phyloP scores from a whole-genome alignment of 2,329 filamentous ascomycete genomes.

The Penicillium sp. region DNA sequence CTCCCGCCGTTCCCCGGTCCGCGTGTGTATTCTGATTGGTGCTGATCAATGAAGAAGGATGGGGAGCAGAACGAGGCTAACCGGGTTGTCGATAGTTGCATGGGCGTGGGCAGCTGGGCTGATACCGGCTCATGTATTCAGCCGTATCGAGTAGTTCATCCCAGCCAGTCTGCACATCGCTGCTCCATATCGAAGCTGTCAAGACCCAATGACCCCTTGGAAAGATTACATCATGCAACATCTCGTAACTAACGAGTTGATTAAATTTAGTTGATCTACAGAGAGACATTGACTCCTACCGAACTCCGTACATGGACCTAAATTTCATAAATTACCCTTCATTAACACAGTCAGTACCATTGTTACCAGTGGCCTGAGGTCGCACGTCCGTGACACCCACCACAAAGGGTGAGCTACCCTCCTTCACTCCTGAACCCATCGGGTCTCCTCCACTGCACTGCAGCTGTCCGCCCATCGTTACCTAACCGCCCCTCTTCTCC shows the following conservation, averaged over 20 bases:
- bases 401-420: too few relatives aligned
- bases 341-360: neutral
- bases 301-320: too few relatives aligned
- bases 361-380: too few relatives aligned
- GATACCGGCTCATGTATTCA: neutral
- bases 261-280: too few relatives aligned
- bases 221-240: neutral
- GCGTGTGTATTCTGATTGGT: neutral
- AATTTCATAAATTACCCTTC: neutral
- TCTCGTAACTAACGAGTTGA: neutral
- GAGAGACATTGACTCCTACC: neutral
- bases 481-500: neutral
- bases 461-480: neutral
- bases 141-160: neutral
- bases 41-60: neutral
- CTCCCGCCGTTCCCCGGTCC: neutral
- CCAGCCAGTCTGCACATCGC: neutral
- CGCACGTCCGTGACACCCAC: too few relatives aligned
- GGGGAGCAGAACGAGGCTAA: neutral
- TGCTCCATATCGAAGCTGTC: neutral
- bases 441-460: neutral
- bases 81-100: neutral
- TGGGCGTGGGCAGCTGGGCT: neutral
- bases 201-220: neutral
- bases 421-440: neutral